Evolutionary conservation across 176 grass and related monocot genomes (phyloP).

Genomic region (Cocos nucifera): DNA sequence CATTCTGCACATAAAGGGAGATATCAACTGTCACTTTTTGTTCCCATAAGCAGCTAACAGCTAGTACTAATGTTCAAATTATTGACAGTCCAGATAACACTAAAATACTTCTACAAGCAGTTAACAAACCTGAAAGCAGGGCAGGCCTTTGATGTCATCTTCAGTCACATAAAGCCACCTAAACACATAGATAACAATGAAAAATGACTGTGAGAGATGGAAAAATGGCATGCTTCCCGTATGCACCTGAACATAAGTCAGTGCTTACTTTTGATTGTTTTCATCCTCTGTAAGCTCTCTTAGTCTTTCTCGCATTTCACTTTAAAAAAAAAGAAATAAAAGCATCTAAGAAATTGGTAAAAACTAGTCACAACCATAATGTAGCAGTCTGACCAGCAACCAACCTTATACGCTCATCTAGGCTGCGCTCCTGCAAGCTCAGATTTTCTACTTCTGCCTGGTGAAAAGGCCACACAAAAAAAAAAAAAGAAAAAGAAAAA

Average conservation of each 20-base stretch:
- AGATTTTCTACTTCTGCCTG: slow-evolving; percentile 71
- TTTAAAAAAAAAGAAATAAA: slow-evolving; percentile 14
- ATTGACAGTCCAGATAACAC: no score
- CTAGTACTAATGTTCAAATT: no score
- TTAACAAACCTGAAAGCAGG: slow-evolving; percentile 80
- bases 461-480: no score
- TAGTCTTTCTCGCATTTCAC: slow-evolving; percentile 64
- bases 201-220: neutral
- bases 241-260: neutral
- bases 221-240: neutral
- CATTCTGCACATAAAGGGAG: slow-evolving; percentile 45
- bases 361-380: no score
- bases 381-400: slow-evolving; percentile 14
- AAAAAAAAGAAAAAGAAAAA: neutral
- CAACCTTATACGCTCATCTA: slow-evolving; percentile 75
- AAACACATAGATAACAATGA: neutral
- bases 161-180: slow-evolving; percentile 93
- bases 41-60: no score
- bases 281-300: slow-evolving; percentile 70
- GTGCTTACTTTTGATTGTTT: slow-evolving; percentile 52
- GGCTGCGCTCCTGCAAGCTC: slow-evolving; percentile 45
- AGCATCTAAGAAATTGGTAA: no score
- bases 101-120: slow-evolving; percentile 1
- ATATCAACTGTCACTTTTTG: neutral
- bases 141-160: slow-evolving; percentile 89